These are phyloP conservation scores for Leucoagaricus sp. DNA, from an alignment of 1,284 basidiomycete species.

Conservation along the genomic window DNA sequence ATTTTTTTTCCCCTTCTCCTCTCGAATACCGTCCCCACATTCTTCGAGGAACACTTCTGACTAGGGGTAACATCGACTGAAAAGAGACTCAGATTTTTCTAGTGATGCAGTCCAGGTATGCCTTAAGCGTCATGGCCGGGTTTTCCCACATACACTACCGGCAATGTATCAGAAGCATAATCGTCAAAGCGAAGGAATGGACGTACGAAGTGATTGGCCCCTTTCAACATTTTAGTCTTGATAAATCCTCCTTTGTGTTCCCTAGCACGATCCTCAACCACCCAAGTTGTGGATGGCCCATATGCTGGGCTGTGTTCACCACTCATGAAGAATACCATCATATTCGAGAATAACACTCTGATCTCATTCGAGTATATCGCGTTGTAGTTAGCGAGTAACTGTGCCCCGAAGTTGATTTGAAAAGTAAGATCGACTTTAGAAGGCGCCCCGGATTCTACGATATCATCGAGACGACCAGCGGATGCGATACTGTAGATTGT, in stretches of 20 bases:
- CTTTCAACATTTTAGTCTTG: constrained; percentile 23
- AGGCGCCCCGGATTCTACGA: neutral
- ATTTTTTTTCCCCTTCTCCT: too few relatives aligned
- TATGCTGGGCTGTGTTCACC: constrained; percentile 16
- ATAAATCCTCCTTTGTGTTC: constrained; percentile 25
- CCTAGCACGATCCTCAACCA: constrained; percentile 25
- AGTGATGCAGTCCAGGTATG: neutral
- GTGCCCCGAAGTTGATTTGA: neutral
- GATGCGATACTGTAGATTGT: neutral
- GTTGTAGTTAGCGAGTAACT: neutral
- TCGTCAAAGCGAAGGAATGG: neutral
- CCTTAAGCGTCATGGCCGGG: constrained; percentile 13
- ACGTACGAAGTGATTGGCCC: constrained; percentile 34
- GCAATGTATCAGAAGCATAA: neutral
- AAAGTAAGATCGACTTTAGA: neutral
- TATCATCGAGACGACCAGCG: neutral
- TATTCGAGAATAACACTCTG: constrained; percentile 2
- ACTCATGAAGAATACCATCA: constrained; percentile 20
- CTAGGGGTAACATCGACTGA: too few relatives aligned
- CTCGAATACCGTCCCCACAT: too few relatives aligned
- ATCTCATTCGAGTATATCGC: neutral
- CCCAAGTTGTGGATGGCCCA: constrained; percentile 24
- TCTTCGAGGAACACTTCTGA: too few relatives aligned
- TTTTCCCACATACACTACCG: constrained; percentile 22
- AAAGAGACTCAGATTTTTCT: neutral